Evolutionary conservation across 176 grass and related monocot genomes (phyloP), one percentile per base, ranked within the genome.

Genomic region (Olyra latifolia): DNA sequence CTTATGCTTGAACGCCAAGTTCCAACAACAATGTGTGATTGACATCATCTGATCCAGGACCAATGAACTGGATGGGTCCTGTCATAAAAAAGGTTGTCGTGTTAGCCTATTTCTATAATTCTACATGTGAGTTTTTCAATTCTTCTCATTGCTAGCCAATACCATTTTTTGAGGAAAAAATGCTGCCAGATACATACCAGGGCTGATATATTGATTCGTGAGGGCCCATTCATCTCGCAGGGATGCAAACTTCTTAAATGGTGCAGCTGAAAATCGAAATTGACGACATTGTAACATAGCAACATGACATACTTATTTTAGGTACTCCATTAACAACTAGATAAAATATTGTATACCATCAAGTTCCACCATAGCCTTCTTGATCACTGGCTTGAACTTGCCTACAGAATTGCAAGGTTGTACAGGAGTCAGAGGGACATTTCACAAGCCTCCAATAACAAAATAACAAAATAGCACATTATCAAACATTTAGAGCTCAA

Each of bases 341-440:
- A 17, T 73, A 43, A 89, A 60, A 52, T 59, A 19, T 22, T 55
- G 40, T 39, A 16, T 85, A 99, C 92, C 96, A 69, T 99, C 90
- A 91, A 99, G 96, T 84, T 95, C 96, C 42, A 99, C 96, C 96
- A 99, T 99, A 75, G 96, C 96, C 88, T 99, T 99, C 90, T 99
- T 99, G 86, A 99, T 99, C 69, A 99, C 92, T 76, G 90, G 92
- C 88, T 99, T 99, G 84, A 84, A 88, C 75, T 99, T 95, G 78
- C 92, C 92, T 99, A 84, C 40, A 58, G 10, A 60, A 14, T 27
- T 56, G 20, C 20, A 64, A 39, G 46, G 41, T 77, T 67, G 39
- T 20, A 66, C 10, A 80, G 40, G 58, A 10, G 2, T 15, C 52
- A 73, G 25, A 9, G 56, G 56, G 16, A 28, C 28, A 45, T 4